Evolutionary conservation across 2,329 filamentous ascomycete genomes (phyloP).

Genomic region (Ophiocordyceps australis): DNA sequence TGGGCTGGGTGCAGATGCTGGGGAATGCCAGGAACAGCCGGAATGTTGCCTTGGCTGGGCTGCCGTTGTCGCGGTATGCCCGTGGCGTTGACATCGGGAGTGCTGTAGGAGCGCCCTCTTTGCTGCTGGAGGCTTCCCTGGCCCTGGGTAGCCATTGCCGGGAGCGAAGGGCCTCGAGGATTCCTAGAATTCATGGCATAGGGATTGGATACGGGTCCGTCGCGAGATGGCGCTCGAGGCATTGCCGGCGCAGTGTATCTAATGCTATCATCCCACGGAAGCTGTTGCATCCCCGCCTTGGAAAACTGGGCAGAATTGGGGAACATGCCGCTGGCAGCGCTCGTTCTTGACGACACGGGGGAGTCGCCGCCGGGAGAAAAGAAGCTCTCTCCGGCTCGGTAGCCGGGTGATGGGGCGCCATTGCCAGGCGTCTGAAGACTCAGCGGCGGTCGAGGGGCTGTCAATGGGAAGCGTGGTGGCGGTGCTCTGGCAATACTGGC

Average conservation of each 20-base stretch:
- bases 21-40: constrained; percentile 61
- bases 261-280: constrained; percentile 55
- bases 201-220: constrained; percentile 48
- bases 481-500: constrained; percentile 38
- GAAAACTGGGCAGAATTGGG: constrained; percentile 45
- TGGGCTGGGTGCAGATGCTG: constrained; percentile 44
- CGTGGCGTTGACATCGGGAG: constrained; percentile 74
- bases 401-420: constrained; percentile 37
- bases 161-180: constrained; percentile 62
- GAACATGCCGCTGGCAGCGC: constrained; percentile 60
- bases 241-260: constrained; percentile 81
- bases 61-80: constrained; percentile 37
- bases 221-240: constrained; percentile 62
- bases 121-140: constrained; percentile 44
- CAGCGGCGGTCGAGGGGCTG: constrained; percentile 36
- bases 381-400: constrained; percentile 61
- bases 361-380: constrained; percentile 80
- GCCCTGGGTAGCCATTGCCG: constrained; percentile 44
- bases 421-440: constrained; percentile 45
- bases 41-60: constrained; percentile 36
- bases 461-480: constrained; percentile 55
- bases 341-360: constrained; percentile 57
- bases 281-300: constrained; percentile 47
- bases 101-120: constrained; percentile 80
- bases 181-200: constrained; percentile 46